Conservation (phyloP, 208 protist species). For the Leishmania arabica region DNA sequence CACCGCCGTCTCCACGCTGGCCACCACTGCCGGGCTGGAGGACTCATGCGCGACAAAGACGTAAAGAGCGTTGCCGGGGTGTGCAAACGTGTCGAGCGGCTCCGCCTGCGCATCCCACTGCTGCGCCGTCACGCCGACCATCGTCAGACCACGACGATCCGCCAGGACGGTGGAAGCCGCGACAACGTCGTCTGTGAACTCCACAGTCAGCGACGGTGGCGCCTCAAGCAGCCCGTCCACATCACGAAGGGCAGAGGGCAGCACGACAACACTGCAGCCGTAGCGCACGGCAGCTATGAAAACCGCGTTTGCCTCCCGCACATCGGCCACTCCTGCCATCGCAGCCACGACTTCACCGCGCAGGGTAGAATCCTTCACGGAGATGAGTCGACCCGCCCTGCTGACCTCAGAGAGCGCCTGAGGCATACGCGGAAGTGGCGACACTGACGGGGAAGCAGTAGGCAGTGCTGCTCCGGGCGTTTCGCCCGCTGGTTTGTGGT, state of each 20-base stretch:
- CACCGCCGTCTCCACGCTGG: slow-evolving; percentile 31
- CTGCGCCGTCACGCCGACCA: slow-evolving; percentile 48
- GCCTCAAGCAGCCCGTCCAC: slow-evolving; percentile 33
- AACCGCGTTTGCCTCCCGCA: slow-evolving; percentile 57
- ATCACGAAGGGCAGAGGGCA: slow-evolving; percentile 40
- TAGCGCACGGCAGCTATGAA: slow-evolving; percentile 65
- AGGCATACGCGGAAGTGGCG: slow-evolving; percentile 11
- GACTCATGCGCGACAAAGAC: slow-evolving; percentile 48
- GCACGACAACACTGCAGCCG: slow-evolving; percentile 57
- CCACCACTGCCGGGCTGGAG: slow-evolving; percentile 19
- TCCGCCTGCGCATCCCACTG: slow-evolving; percentile 31
- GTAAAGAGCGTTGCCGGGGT: slow-evolving; percentile 67
- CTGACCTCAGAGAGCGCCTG: background rate
- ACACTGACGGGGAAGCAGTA: slow-evolving; percentile 9
- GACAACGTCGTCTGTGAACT: slow-evolving; percentile 55
- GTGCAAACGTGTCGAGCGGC: slow-evolving; percentile 47
- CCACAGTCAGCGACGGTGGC: slow-evolving; percentile 47
- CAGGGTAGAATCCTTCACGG: slow-evolving; percentile 26
- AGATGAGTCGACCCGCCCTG: slow-evolving; percentile 1
- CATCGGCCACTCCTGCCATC: slow-evolving; percentile 39
- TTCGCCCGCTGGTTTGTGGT: slow-evolving; percentile 15
- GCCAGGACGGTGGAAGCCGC: slow-evolving; percentile 40
- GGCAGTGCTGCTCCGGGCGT: background rate
- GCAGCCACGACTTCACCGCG: slow-evolving; percentile 61
- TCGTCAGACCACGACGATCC: slow-evolving; percentile 37